Conservation (phyloP, 2,329 filamentous ascomycete species). For the Neopestalotiopsis sp. region DNA sequence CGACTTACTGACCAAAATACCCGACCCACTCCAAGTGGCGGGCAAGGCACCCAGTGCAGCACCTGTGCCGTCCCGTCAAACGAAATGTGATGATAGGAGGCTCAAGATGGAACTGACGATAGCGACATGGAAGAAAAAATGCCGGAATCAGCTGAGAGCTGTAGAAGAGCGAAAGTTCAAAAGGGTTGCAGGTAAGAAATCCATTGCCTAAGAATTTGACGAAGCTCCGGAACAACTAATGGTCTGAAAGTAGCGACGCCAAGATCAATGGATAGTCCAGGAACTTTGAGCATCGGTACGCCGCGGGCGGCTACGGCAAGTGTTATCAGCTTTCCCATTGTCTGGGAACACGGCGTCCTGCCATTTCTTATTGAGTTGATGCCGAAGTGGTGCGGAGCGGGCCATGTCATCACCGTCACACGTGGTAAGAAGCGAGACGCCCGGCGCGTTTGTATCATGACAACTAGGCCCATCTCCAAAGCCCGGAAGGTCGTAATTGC, state of each 20-base stretch:
- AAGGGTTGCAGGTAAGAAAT: conserved; percentile 33
- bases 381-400: conserved; percentile 46
- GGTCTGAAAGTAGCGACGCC: conserved; percentile 29
- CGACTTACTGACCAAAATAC: conserved; percentile 22
- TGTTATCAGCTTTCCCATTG: conserved; percentile 42
- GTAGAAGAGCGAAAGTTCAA: conserved; percentile 42
- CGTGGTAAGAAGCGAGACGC: conserved; percentile 41
- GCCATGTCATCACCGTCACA: conserved; percentile 45
- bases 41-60: neutral
- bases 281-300: conserved; percentile 32
- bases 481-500: conserved; percentile 45
- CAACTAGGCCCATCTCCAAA: conserved; percentile 38
- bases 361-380: conserved; percentile 49
- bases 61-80: neutral
- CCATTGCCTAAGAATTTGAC: conserved; percentile 5
- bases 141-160: conserved; percentile 40
- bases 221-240: neutral
- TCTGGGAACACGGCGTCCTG: conserved; percentile 50
- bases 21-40: neutral
- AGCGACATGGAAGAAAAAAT: conserved; percentile 40
- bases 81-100: conserved; percentile 27
- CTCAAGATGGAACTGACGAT: conserved; percentile 37
- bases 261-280: conserved; percentile 39
- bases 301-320: conserved; percentile 35
- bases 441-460: conserved; percentile 48